These are phyloP conservation scores for Aspergillus nomiae DNA, from an alignment of 2,329 filamentous ascomycete genomes.

Conservation along the genomic window DNA sequence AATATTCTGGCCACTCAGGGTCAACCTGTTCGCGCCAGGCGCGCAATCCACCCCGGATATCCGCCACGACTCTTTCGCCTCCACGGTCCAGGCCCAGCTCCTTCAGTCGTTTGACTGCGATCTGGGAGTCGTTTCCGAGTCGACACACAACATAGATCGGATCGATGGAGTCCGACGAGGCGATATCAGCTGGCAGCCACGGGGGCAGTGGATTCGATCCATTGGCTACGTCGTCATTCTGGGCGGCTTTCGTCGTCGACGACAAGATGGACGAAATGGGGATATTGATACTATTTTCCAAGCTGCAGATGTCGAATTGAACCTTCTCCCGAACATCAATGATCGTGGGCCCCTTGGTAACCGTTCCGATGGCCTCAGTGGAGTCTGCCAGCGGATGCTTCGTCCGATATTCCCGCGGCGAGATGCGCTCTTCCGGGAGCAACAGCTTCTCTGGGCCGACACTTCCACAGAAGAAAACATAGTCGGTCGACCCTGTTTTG, in stretches of 20 bases:
- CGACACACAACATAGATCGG: slow-evolving; percentile 51
- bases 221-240: slow-evolving; percentile 1
- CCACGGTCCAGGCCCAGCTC: slow-evolving; percentile 38
- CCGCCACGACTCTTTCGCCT: slow-evolving; percentile 39
- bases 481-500: slow-evolving; percentile 70
- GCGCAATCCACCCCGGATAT: slow-evolving; percentile 45
- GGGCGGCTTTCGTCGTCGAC: slow-evolving; percentile 12
- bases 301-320: slow-evolving; percentile 77
- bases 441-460: slow-evolving; percentile 59
- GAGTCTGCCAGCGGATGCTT: slow-evolving; percentile 9
- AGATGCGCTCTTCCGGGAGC: slow-evolving; percentile 66
- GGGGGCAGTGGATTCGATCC: slow-evolving; percentile 19
- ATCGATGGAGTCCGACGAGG: slow-evolving; percentile 22
- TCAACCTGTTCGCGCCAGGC: slow-evolving; percentile 48
- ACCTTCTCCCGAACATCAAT: slow-evolving; percentile 84
- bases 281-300: slow-evolving; percentile 71
- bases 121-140: slow-evolving; percentile 52
- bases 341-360: slow-evolving; percentile 55
- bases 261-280: slow-evolving; percentile 47
- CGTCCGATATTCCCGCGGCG: slow-evolving; percentile 60
- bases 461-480: slow-evolving; percentile 81
- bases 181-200: slow-evolving; percentile 32
- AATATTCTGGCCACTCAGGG: slow-evolving; percentile 45
- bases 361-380: slow-evolving; percentile 6
- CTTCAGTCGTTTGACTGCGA: slow-evolving; percentile 46